Conservation (phyloP, 2,329 filamentous ascomycete genomes). For the Clonostachys chloroleuca region DNA sequence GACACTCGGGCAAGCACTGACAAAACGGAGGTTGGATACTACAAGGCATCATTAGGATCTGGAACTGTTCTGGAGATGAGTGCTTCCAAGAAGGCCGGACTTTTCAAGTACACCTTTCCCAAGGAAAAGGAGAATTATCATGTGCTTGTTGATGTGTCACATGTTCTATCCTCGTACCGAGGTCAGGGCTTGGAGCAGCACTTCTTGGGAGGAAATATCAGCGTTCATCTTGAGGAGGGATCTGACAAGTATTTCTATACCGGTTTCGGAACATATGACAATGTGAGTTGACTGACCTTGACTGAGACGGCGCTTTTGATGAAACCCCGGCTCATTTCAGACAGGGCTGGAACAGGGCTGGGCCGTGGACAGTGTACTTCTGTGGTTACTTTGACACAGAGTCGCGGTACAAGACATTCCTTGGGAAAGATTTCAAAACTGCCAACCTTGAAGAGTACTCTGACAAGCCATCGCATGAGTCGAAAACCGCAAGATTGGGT, state of each 20-base stretch:
- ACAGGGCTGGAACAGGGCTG: constrained; percentile 59
- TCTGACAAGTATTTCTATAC: constrained; percentile 39
- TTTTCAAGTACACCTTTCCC: constrained; percentile 60
- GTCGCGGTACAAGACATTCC: constrained; percentile 37
- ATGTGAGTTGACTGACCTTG: constrained; percentile 29
- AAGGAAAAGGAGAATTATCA: constrained; percentile 26
- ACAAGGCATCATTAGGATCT: constrained; percentile 49
- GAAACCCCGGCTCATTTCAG: neutral
- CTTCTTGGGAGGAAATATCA: constrained; percentile 57
- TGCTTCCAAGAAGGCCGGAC: constrained; percentile 49
- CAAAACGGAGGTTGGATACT: constrained; percentile 55
- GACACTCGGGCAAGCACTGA: constrained; percentile 47
- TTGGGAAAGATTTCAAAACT: constrained; percentile 23
- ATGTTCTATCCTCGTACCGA: constrained; percentile 59
- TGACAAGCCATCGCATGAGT: constrained; percentile 23
- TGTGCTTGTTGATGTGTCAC: constrained; percentile 61
- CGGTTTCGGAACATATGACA: constrained; percentile 58
- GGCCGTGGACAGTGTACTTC: constrained; percentile 58
- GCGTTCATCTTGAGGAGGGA: constrained; percentile 35
- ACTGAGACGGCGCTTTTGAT: neutral
- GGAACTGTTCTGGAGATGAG: constrained; percentile 53
- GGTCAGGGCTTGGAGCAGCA: constrained; percentile 57
- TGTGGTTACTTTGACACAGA: constrained; percentile 55
- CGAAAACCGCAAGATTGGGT: constrained; percentile 31
- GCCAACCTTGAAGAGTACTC: constrained; percentile 22